Percentiles rank a stretch among this genome's conserved stretches.
These are phyloP conservation scores for Trichoderma erinaceum DNA, from an alignment of 495 filamentous ascomycete genomes.

Conservation along the genomic window DNA sequence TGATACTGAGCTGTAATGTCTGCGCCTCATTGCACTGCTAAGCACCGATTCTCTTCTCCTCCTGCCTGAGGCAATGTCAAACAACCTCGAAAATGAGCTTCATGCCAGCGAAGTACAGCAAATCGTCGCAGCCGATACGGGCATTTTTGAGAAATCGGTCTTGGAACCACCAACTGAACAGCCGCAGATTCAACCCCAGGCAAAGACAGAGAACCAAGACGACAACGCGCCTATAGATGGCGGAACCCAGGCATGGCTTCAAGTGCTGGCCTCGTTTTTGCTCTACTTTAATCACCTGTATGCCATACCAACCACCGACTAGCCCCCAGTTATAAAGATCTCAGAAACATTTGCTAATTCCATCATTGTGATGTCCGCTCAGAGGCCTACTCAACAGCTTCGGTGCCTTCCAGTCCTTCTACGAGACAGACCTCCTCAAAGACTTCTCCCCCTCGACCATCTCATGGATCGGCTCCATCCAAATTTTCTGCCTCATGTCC, in stretches of 20 bases:
- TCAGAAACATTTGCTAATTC: neutral
- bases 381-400: slow-evolving; percentile 37
- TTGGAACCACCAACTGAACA: neutral
- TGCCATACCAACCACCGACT: neutral
- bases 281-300: slow-evolving; percentile 16
- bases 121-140: neutral
- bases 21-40: too few species aligned
- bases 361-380: slow-evolving; percentile 16
- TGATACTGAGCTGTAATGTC: too few species aligned
- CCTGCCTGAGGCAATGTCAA: neutral
- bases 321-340: neutral
- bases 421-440: slow-evolving; percentile 22
- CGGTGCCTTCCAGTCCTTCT: slow-evolving; percentile 29
- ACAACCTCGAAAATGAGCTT: neutral
- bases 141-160: neutral
- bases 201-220: neutral
- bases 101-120: neutral
- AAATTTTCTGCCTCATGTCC: slow-evolving; percentile 24
- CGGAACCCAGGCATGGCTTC: slow-evolving; percentile 14
- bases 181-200: neutral
- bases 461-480: slow-evolving; percentile 29
- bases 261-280: slow-evolving; percentile 7
- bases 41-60: neutral
- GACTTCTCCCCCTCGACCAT: slow-evolving; percentile 24
- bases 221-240: slow-evolving; percentile 19